Evolutionary conservation across 2,329 filamentous ascomycete genomes (phyloP), one percentile per base, ranked within the genome.

Genomic region (Hyphodiscus sp.): DNA sequence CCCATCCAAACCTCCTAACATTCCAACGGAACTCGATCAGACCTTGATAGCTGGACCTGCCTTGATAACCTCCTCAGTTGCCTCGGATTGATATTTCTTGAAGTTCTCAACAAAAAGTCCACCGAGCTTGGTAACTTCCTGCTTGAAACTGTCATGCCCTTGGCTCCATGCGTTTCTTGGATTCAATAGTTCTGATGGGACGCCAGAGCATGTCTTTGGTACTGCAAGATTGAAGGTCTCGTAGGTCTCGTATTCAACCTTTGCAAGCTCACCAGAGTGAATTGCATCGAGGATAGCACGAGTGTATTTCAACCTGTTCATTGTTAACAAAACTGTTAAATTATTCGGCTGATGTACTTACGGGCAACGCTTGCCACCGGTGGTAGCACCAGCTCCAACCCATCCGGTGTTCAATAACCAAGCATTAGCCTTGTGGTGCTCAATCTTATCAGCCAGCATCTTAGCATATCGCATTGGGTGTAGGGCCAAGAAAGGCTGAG

Each of bases 341-440:
- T 16, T 38, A 11, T 10, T 16, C 41, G 30, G 20, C 11, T 8
- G 8, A 16, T 47, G n/a, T 41, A 63, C 65, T 60, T 64, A 69
- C 42, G 92, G 92, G 83, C 92, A 97, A 65, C 92, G 88, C 83
- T 95, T 95, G 73, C 91, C 91, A 62, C 91, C 92, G 67, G 91
- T 94, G 67, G 86, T 84, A 68, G 87, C 89, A 69, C 90, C 89
- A 67, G 91, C 91, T 69, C 91, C 91, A 70, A 95, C 91, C 91
- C 91, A 96, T 65, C 91, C 91, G 67, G 91, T 96, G 86, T 96
- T 96, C 73, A 99, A 86, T 64, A 99, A 81, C 94, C 94, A 99
- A 66, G 92, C 94, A 72, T 96, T 95, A 75, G 91, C 87, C 68
- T 91, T 89, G 85, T 99, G 91, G 65, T 89, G 73, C 68, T 92